phyloP scores from a whole-genome alignment of 1,284 basidiomycete genomes.

The Rhodotorula glutinis region DNA sequence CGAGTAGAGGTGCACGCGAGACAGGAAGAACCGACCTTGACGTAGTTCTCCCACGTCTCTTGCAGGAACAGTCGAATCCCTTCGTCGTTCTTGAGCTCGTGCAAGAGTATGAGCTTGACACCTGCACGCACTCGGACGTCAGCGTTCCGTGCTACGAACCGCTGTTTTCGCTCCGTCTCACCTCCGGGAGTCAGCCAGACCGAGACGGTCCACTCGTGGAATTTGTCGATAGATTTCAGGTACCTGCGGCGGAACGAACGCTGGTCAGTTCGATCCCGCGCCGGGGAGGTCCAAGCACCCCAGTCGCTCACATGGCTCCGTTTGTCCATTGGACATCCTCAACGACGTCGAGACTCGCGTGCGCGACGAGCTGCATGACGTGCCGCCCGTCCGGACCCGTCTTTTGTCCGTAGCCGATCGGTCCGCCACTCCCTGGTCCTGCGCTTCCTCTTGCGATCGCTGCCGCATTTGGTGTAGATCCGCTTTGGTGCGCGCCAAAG shows the following conservation, averaged over 20 bases:
- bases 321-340: conserved; percentile 86
- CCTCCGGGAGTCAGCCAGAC: conserved; percentile 89
- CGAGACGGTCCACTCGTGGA: conserved; percentile 95
- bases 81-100: conserved; percentile 92
- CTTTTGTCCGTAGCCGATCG: conserved; percentile 40
- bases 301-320: conserved; percentile 66
- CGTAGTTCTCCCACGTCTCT: conserved; percentile 91
- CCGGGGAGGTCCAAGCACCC: neutral
- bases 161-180: conserved; percentile 59
- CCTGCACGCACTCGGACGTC: conserved; percentile 53
- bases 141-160: too few species aligned
- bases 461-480: neutral
- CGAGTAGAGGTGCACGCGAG: neutral
- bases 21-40: conserved; percentile 65
- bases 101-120: conserved; percentile 84
- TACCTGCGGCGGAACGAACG: conserved; percentile 57
- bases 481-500: conserved; percentile 20
- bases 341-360: conserved; percentile 83
- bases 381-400: conserved; percentile 54
- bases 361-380: conserved; percentile 95
- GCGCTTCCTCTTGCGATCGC: neutral
- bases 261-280: neutral
- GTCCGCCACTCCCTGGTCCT: neutral
- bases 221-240: conserved; percentile 85
- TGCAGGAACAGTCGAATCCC: conserved; percentile 84